Percentiles rank a stretch among this genome's conserved stretches.
These are phyloP conservation scores for Lentinula sp. DNA, from an alignment of 768 basidiomycete genomes.

Conservation along the genomic window DNA sequence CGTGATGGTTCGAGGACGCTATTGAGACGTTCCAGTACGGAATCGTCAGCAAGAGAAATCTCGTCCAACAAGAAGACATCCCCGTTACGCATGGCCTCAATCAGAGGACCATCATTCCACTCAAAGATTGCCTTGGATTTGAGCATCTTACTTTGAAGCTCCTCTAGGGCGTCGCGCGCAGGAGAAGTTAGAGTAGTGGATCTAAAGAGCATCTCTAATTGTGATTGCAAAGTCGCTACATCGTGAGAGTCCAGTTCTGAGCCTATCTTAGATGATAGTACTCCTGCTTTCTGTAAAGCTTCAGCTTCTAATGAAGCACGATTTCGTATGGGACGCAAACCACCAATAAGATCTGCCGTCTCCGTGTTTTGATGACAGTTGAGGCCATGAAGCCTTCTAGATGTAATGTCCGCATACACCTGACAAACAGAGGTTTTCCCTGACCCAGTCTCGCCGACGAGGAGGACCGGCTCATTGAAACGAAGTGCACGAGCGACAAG, in stretches of 20 bases:
- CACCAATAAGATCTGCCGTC: conserved; percentile 93
- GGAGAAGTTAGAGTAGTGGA: conserved; percentile 21
- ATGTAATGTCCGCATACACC: conserved; percentile 64
- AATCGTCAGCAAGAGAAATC: conserved; percentile 96
- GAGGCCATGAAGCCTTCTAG: conserved; percentile 60
- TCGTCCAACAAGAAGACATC: conserved; percentile 91
- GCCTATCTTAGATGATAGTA: conserved; percentile 36
- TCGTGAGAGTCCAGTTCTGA: conserved; percentile 18
- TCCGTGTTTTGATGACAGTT: conserved; percentile 99
- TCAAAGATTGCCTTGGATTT: conserved; percentile 79
- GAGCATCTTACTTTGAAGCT: conserved; percentile 38
- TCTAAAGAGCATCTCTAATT: conserved; percentile 10
- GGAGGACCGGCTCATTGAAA: conserved; percentile 89
- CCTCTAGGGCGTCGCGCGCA: conserved; percentile 26
- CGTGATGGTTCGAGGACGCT: conserved; percentile 93
- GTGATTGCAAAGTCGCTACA: conserved; percentile 13
- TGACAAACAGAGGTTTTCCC: conserved; percentile 98
- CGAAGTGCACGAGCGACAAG: conserved; percentile 80
- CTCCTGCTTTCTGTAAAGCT: conserved; percentile 34
- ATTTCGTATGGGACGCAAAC: conserved; percentile 84
- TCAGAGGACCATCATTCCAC: conserved; percentile 96
- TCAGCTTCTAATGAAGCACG: conserved; percentile 51
- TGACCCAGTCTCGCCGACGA: conserved; percentile 96
- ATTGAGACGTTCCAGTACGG: conserved; percentile 94
- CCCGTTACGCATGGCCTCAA: conserved; percentile 84